These are phyloP conservation scores for Alternaria panax DNA, from an alignment of 2,329 filamentous ascomycete species.

Conservation along the genomic window DNA sequence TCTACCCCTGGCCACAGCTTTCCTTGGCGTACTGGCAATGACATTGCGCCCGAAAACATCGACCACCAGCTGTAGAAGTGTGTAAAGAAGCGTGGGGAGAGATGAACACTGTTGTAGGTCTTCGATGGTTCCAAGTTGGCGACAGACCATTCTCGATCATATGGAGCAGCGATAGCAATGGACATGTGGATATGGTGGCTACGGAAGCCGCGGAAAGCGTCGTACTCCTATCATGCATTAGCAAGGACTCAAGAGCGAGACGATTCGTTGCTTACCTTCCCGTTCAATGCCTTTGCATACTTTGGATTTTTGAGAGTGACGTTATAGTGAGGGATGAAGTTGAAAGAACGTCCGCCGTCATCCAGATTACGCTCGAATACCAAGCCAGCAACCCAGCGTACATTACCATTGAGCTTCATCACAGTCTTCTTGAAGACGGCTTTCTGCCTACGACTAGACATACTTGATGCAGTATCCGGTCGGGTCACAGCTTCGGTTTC, in stretches of 20 bases:
- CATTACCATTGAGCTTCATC: constrained; percentile 97
- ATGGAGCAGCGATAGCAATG: constrained; percentile 85
- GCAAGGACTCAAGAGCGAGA: neutral
- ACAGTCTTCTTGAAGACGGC: constrained; percentile 97
- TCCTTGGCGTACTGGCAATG: constrained; percentile 91
- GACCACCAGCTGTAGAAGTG: constrained; percentile 99
- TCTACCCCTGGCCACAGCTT: constrained; percentile 89
- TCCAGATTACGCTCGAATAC: constrained; percentile 88
- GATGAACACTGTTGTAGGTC: constrained; percentile 95
- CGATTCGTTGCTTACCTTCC: constrained; percentile 44
- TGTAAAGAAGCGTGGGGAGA: constrained; percentile 95
- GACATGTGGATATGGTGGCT: constrained; percentile 97
- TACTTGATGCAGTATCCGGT: constrained; percentile 63
- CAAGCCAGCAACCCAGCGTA: constrained; percentile 88
- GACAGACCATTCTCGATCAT: constrained; percentile 84
- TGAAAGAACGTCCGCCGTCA: constrained; percentile 76
- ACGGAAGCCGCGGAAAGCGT: constrained; percentile 95
- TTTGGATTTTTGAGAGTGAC: constrained; percentile 84
- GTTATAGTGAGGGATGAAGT: constrained; percentile 92
- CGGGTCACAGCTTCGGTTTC: constrained; percentile 60
- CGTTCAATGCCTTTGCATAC: constrained; percentile 67
- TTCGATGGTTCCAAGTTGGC: constrained; percentile 76
- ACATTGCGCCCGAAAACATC: constrained; percentile 93
- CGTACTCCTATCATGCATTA: constrained; percentile 66
- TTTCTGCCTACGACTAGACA: constrained; percentile 72